Base-by-base conservation (phyloP, 2,329 filamentous ascomycete species). In the Torrubiellomyces zombiae region DNA sequence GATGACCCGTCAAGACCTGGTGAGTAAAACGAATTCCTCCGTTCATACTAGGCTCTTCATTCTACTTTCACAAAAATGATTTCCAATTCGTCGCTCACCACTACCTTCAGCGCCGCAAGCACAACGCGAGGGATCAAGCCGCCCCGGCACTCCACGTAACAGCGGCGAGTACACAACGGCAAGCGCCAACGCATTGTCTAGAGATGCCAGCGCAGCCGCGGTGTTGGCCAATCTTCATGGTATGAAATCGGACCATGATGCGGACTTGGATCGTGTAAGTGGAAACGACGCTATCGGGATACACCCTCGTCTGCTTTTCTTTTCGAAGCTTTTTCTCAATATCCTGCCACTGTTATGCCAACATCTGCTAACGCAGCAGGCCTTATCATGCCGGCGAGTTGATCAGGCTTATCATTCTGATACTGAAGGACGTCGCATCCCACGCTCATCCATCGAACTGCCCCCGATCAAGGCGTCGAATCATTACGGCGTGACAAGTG, bases 151-250 rank as follows among this genome's bases (percentile, higher is more conserved):
- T 23, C 70, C 77, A 32, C 66, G 77, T 41, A 64, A 63, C 28
- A 55, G 68, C 24, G 80, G 85, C 36, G 78, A 89, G 35, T 63
- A 72, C 51, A 51, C 67, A 43, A 31, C 30, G 4, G 60, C 74
- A 39, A 38, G 34, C 11, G 34, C 32, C 20, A 38, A 38, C 25
- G 40, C 44, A n/a, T 37, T 61, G 63, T 49, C 67, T 62, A 40
- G 60, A 68, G 48, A 63, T 67, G 40, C 75, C 67, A 40, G 70
- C 39, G 85, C 85, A 27, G 85, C 85, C 23, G 81, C 81, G 26
- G 83, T 81, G 22, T 61, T 95, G 32, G 81, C 85, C 22, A 81
- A 91, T 56, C 63, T 95, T 45, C 63, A 68, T 41, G 75, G 71
- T 42, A 72, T 86, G 46, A 80, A 80, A 39, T 62, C 75, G 32